phyloP scores from a whole-genome alignment of 768 basidiomycete genomes.

The Tylopilus vinaceipallidus region DNA sequence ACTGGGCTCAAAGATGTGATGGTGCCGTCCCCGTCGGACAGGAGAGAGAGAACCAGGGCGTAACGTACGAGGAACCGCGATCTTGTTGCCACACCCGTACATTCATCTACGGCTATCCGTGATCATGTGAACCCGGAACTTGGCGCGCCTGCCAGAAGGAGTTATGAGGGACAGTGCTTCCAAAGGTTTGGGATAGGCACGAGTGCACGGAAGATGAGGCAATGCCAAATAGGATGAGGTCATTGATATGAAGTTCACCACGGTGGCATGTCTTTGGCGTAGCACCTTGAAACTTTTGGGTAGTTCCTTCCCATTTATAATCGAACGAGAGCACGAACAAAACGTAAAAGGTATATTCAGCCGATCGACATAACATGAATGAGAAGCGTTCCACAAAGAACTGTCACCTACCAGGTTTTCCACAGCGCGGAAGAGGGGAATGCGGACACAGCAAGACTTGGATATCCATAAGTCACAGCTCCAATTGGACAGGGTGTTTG shows the following conservation, averaged over 20 bases:
- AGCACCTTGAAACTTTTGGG: neutral
- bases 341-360: neutral
- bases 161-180: neutral
- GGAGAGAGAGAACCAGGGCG: too few relatives aligned
- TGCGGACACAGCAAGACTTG: neutral
- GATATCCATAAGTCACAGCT: neutral
- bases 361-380: neutral
- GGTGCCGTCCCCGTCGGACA: neutral
- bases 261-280: neutral
- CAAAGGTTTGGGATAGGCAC: neutral
- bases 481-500: neutral
- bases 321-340: neutral
- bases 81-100: neutral
- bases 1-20: neutral
- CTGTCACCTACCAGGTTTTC: neutral
- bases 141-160: neutral
- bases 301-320: neutral
- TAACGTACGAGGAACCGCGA: neutral
- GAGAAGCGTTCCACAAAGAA: neutral
- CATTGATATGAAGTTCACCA: neutral
- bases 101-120: conserved; percentile 1
- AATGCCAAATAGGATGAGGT: neutral
- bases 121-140: neutral
- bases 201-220: neutral
- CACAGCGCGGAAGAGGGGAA: neutral